Evolutionary conservation across 2,329 filamentous ascomycete genomes (phyloP), one percentile per base, ranked within the genome.

Genomic region (Trichoderma breve): DNA sequence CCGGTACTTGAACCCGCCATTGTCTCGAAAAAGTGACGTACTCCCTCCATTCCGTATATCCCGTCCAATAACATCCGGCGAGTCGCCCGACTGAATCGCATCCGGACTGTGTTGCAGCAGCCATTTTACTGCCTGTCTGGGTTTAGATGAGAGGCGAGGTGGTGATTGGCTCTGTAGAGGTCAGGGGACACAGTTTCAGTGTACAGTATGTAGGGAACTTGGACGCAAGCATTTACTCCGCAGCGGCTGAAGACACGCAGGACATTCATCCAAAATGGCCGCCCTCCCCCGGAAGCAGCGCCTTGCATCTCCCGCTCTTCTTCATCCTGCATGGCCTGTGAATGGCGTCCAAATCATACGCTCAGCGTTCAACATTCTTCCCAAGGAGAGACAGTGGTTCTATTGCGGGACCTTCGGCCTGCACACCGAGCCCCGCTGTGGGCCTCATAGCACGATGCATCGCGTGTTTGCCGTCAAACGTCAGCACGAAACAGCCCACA

Each of bases 371-470:
- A 67, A 28, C 18, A 6, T 3, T 30, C 47, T 24, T 58, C 43
- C 51, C 15, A 36, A 43, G 47, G 24, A 55, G 15, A 21, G 64
- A 57, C 32, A 39, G 26, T 67, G 51, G 51, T 55, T 43, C 64
- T 43, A 67, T 32, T 32, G 64, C 64, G 64, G 64, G 64, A 67
- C 64, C 34, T 15, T 67, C 64, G 64, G 64, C 51, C 51, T 67
- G 51, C 53, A 58, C 64, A 67, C 64, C 64, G 64, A 67, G 64
- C 64, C 64, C 64, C 64, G 64, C 64, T 67, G 64, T 67, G 64
- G 64, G 43, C 64, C 64, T 53, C 2, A 67, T 67, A 67, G 64
- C 64, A 67, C 64, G 64, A 67, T 58, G 64, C 64, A 67, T 67
- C 64, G 64, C 64, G 32, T 67, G 64, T 67, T 67, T 67, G 51